phyloP scores from a whole-genome alignment of 2,329 filamentous ascomycete species.

The Talaromyces sp. region DNA sequence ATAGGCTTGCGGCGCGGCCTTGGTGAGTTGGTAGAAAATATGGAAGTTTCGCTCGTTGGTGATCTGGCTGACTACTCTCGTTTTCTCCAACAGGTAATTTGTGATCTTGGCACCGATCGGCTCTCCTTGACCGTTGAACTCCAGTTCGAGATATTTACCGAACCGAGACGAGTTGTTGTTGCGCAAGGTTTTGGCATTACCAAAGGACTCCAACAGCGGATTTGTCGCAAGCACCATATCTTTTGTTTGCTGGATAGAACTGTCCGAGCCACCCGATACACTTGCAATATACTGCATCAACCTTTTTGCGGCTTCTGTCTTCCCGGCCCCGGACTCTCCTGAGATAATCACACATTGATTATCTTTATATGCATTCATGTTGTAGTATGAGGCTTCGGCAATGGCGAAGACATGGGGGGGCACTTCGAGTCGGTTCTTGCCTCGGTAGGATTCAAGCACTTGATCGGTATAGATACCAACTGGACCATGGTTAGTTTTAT shows the following conservation, averaged over 20 bases:
- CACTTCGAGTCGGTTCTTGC: slow-evolving; percentile 91
- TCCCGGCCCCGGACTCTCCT: slow-evolving; percentile 94
- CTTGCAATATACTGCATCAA: slow-evolving; percentile 99
- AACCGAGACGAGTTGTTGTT: slow-evolving; percentile 99
- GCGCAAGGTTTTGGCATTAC: slow-evolving; percentile 93
- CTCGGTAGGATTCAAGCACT: slow-evolving; percentile 88
- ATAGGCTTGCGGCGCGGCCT: slow-evolving; percentile 83
- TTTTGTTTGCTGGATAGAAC: slow-evolving; percentile 93
- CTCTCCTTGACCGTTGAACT: slow-evolving; percentile 89
- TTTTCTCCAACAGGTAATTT: slow-evolving; percentile 95
- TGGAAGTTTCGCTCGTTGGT: slow-evolving; percentile 96
- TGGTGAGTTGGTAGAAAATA: slow-evolving; percentile 99
- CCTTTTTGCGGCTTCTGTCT: slow-evolving; percentile 96
- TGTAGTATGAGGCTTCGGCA: slow-evolving; percentile 94
- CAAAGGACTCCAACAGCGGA: slow-evolving; percentile 92
- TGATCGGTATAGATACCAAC: slow-evolving; percentile 96
- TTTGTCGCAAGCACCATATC: slow-evolving; percentile 99
- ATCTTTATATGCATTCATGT: slow-evolving; percentile 99
- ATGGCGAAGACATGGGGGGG: slow-evolving; percentile 97
- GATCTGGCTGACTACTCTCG: slow-evolving; percentile 91
- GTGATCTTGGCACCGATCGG: slow-evolving; percentile 96
- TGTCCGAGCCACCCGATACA: slow-evolving; percentile 79
- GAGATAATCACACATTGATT: slow-evolving; percentile 99
- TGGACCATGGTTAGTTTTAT: slow-evolving; percentile 37
- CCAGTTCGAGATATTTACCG: slow-evolving; percentile 95